Evolutionary conservation across 2,329 filamentous ascomycete genomes (phyloP), one percentile per base, ranked within the genome.

Genomic region (Cercospora sojina): DNA sequence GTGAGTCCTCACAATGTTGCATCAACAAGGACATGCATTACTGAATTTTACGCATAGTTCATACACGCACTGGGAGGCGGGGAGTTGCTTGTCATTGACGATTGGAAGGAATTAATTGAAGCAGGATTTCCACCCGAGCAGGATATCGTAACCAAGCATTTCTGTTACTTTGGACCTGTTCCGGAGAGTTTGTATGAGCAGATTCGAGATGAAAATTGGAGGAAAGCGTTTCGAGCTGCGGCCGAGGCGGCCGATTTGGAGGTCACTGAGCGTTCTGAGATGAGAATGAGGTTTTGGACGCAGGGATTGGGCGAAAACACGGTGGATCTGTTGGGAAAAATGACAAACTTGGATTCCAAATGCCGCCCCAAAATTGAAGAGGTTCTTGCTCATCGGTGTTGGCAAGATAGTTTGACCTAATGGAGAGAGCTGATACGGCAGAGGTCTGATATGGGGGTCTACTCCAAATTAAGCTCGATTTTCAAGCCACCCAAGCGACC

Each of bases 101-200:
- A 55, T 10, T 75, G 75, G 67, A 57, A 77, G 58, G 71, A 78
- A 29, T 70, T 80, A 29, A 61, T 68, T 65, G 70, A 75, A 66
- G 58, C 47, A 32, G 72, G 71, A 59, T 73, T 77, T 67, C 66
- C 59, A 53, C 73, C 74, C 47, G 73, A 78, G 69, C 73, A 78
- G 75, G 76, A 75, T 65, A 74, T 78, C 27, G 55, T 79, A 18
- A 74, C 68, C 65, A 70, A 71, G 66, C 76, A 78, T 64, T 79
- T 79, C 69, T 67, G 51, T 53, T 79, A 76, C 69, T 79, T 79
- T 71, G 74, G 78, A 53, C 73, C 73, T 62, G 70, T 75, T 51
- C 68, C 75, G 13, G 70, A 77, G 64, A 72, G 67, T 47, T 71
- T 79, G 62, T 71, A 77, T 55, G 70, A 72, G 49, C 67, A 71